Conservation (phyloP, 108 stramenopile species). For the Mayamaea pseudoterrestris region DNA sequence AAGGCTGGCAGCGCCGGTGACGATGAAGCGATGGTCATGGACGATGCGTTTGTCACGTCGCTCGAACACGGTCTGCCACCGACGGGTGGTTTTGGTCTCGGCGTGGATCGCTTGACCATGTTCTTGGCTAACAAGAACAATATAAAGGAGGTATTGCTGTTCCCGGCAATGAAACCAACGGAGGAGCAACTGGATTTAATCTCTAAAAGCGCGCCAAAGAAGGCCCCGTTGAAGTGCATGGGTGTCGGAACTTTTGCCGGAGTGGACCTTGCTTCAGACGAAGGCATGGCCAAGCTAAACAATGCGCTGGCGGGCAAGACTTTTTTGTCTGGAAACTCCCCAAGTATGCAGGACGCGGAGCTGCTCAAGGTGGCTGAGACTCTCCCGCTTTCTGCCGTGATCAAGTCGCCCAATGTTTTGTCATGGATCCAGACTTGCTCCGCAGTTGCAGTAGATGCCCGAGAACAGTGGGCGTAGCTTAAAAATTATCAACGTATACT, state of each 20-base stretch:
- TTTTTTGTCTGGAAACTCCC: constrained; percentile 22
- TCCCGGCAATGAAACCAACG: constrained; percentile 99
- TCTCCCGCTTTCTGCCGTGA: constrained; percentile 13
- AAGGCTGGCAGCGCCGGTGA: constrained; percentile 90
- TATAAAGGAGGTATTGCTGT: constrained; percentile 99
- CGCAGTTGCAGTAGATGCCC: constrained; percentile 11
- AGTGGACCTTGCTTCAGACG: constrained; percentile 18
- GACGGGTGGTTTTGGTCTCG: constrained; percentile 98
- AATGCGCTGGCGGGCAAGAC: constrained; percentile 18
- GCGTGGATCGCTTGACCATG: constrained; percentile 98
- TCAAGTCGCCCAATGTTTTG: constrained; percentile 14
- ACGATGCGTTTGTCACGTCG: constrained; percentile 93
- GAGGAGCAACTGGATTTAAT: constrained; percentile 68
- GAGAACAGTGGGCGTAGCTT: constrained; percentile 18
- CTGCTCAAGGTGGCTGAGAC: constrained; percentile 20
- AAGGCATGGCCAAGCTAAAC: constrained; percentile 18
- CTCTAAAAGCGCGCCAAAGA: constrained; percentile 49
- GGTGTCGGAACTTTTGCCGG: constrained; percentile 8
- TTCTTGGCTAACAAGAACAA: constrained; percentile 99
- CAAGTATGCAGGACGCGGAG: constrained; percentile 22
- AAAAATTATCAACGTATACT: too few relatives aligned
- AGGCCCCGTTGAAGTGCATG: constrained; percentile 7
- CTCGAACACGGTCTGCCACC: constrained; percentile 98
- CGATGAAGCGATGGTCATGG: constrained; percentile 98
- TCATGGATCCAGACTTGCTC: constrained; percentile 16